These are phyloP conservation scores for Tulasnella sp. DNA, from an alignment of 768 basidiomycete genomes.

Conservation along the genomic window DNA sequence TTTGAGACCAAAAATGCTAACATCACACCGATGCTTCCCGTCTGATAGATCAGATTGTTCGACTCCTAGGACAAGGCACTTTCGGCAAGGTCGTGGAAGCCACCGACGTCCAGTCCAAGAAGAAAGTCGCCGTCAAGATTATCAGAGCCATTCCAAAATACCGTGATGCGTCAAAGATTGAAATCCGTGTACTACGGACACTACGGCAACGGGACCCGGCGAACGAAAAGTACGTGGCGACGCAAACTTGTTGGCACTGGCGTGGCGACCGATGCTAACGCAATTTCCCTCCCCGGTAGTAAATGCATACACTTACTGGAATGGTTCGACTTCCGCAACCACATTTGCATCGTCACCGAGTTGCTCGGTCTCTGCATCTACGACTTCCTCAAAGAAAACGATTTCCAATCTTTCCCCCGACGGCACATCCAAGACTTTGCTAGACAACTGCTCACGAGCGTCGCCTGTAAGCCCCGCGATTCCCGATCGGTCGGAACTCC, in stretches of 20 bases:
- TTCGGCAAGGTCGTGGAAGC: constrained; percentile 99
- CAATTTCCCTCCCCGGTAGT: constrained; percentile 43
- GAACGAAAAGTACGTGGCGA: constrained; percentile 72
- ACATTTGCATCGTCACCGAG: constrained; percentile 95
- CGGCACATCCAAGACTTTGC: constrained; percentile 96
- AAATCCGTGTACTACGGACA: constrained; percentile 89
- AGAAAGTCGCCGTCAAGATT: constrained; percentile 93
- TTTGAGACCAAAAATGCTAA: constrained; percentile 17
- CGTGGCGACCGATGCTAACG: neutral
- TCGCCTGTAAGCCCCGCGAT: constrained; percentile 68
- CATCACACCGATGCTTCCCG: constrained; percentile 20
- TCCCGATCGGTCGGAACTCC: neutral
- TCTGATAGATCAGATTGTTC: constrained; percentile 78
- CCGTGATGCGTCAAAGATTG: constrained; percentile 97
- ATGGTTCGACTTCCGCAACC: constrained; percentile 95
- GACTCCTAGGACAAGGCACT: constrained; percentile 91
- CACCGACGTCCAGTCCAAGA: constrained; percentile 67
- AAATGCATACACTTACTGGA: constrained; percentile 96
- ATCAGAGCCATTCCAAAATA: constrained; percentile 98
- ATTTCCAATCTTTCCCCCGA: constrained; percentile 93
- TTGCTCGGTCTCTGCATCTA: constrained; percentile 96
- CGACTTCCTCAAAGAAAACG: constrained; percentile 97
- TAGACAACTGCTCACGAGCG: constrained; percentile 81
- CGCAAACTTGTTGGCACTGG: neutral
- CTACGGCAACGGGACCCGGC: constrained; percentile 83